A percentile compares a stretch with the other conserved stretches of the same genome.
phyloP scores from a whole-genome alignment of 805 yeast genomes.

The Saccharomycopsis vini region DNA sequence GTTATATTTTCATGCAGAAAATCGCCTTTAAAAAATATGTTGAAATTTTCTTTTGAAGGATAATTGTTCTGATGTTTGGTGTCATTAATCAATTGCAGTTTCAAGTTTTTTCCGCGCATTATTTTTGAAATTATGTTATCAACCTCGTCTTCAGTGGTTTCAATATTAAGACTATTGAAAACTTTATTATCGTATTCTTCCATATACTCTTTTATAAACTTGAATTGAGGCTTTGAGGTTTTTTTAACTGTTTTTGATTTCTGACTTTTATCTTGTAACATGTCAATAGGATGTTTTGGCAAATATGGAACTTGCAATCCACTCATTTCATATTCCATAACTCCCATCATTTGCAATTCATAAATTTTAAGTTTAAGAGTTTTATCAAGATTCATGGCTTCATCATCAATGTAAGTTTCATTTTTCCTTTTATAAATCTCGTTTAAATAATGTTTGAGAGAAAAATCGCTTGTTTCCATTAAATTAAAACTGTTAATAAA shows the following conservation, averaged over 20 bases:
- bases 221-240: background rate
- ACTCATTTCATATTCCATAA: constrained; percentile 82
- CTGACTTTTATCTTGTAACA: too few species aligned
- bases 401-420: constrained; percentile 1
- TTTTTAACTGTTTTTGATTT: background rate
- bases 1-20: too few species aligned
- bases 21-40: too few species aligned
- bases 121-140: constrained; percentile 4
- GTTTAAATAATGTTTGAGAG: background rate
- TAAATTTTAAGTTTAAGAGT: constrained; percentile 76
- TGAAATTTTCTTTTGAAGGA: too few species aligned
- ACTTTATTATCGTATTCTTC: constrained; percentile 53
- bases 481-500: constrained; percentile 20
- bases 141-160: constrained; percentile 3
- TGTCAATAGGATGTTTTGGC: background rate
- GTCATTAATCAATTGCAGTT: too few species aligned
- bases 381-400: background rate
- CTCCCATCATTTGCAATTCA: constrained; percentile 96
- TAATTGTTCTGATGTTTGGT: too few species aligned
- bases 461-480: background rate
- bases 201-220: constrained; percentile 44
- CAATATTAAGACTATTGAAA: constrained; percentile 28
- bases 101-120: too few species aligned
- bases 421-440: background rate
- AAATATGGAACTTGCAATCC: constrained; percentile 22